Percentiles rank a stretch among this genome's conserved stretches.
phyloP scores from a whole-genome alignment of 345 rosid genomes.

The Rhodomyrtus tomentosa region DNA sequence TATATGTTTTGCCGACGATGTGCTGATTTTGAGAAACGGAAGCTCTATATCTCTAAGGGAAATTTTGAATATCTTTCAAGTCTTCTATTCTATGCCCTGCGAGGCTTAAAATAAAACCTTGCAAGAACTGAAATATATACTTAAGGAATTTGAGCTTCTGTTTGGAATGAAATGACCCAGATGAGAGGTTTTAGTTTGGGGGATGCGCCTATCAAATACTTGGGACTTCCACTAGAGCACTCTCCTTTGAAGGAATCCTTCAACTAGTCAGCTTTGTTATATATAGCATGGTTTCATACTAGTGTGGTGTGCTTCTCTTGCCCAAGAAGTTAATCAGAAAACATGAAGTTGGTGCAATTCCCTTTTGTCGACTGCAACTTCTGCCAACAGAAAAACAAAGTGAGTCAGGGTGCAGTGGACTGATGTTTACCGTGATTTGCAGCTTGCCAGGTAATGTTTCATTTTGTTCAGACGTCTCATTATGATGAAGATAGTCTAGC shows the following conservation, averaged over 20 bases:
- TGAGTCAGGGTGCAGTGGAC: neutral
- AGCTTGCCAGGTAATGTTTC: slow-evolving; percentile 36
- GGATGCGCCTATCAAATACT: neutral
- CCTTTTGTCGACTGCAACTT: neutral
- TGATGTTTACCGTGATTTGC: slow-evolving; percentile 37
- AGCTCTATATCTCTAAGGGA: neutral
- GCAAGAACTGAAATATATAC: neutral
- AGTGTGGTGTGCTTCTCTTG: too few species aligned
- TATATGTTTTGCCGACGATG: neutral
- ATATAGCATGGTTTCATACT: neutral
- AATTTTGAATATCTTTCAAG: neutral
- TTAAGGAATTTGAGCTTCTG: neutral
- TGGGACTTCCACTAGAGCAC: neutral
- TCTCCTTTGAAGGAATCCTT: neutral
- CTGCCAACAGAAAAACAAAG: neutral
- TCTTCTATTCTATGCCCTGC: neutral
- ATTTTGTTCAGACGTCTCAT: neutral
- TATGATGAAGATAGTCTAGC: neutral
- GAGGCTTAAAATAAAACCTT: neutral
- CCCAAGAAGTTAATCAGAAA: too few species aligned
- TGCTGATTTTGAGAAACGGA: neutral
- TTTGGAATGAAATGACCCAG: neutral
- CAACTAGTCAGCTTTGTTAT: neutral
- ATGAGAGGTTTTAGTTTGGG: neutral
- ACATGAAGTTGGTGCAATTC: neutral